Conservation (phyloP, 768 basidiomycete species). For the Macrolepiota dolichaula region DNA sequence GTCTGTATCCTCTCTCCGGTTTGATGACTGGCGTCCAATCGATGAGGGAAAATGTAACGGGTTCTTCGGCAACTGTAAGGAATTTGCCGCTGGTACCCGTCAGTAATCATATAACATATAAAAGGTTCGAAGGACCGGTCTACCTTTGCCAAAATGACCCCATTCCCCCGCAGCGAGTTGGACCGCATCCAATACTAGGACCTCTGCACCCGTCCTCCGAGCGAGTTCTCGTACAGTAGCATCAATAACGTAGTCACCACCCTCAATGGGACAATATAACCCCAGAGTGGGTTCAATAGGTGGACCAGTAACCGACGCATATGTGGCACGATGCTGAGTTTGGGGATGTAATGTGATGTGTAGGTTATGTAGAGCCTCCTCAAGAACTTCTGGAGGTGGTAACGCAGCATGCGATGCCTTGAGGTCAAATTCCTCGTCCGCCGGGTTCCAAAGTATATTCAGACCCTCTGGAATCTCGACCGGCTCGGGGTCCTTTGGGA, state of each 20-base stretch:
- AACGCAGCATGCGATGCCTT: conserved; percentile 33
- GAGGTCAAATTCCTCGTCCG: conserved; percentile 29
- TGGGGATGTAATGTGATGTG: conserved; percentile 78
- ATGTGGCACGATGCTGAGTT: conserved; percentile 71
- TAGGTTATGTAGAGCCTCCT: conserved; percentile 73
- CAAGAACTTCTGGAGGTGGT: conserved; percentile 73
- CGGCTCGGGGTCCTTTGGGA: conserved; percentile 36
- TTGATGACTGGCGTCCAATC: conserved; percentile 19
- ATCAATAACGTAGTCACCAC: conserved; percentile 80
- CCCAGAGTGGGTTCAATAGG: conserved; percentile 79
- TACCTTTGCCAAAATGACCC: conserved; percentile 81
- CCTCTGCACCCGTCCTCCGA: conserved; percentile 68
- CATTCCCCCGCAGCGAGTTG: conserved; percentile 88
- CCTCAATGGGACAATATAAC: conserved; percentile 81
- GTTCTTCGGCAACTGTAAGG: conserved; percentile 66
- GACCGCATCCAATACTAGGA: conserved; percentile 79
- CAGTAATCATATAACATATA: conserved; percentile 4
- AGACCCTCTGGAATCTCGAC: conserved; percentile 52
- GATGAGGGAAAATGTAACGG: conserved; percentile 65
- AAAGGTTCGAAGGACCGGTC: conserved; percentile 10
- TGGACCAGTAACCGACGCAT: conserved; percentile 48
- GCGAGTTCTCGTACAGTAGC: conserved; percentile 79
- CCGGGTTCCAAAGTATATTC: conserved; percentile 66
- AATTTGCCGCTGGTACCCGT: conserved; percentile 57
- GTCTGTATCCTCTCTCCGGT: conserved; percentile 42